These are phyloP conservation scores for Gnomoniopsis smithogilvyi DNA, from an alignment of 2,329 filamentous ascomycete species.

Conservation along the genomic window DNA sequence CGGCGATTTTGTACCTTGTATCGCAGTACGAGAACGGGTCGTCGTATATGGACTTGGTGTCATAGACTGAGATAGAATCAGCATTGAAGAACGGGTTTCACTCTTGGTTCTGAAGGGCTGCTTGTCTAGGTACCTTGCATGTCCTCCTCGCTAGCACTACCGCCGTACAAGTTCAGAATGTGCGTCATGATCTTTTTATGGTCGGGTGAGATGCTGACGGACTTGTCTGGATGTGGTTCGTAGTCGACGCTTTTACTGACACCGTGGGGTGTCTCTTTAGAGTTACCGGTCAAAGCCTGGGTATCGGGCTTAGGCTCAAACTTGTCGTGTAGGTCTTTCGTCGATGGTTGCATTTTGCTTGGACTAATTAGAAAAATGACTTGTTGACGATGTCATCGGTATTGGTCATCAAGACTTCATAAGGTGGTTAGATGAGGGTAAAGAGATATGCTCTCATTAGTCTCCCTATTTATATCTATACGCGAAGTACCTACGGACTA, in stretches of 20 bases:
- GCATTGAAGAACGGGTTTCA: neutral
- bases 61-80: neutral
- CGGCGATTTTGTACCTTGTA: neutral
- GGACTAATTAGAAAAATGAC: neutral
- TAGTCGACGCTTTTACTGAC: neutral
- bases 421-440: too few species aligned
- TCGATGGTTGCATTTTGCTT: neutral
- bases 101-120: neutral
- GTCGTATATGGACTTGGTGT: neutral
- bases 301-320: neutral
- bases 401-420: too few species aligned
- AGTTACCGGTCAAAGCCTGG: neutral
- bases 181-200: neutral
- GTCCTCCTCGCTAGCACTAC: neutral
- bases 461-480: too few species aligned
- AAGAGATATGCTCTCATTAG: too few species aligned
- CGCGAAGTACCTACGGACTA: too few species aligned
- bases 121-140: neutral
- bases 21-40: neutral
- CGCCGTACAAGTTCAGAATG: neutral
- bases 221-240: neutral
- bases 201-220: neutral
- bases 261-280: neutral
- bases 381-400: too few species aligned
- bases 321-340: neutral